phyloP scores from a whole-genome alignment of 2,329 filamentous ascomycete species.

The Furcasterigmium furcatum region DNA sequence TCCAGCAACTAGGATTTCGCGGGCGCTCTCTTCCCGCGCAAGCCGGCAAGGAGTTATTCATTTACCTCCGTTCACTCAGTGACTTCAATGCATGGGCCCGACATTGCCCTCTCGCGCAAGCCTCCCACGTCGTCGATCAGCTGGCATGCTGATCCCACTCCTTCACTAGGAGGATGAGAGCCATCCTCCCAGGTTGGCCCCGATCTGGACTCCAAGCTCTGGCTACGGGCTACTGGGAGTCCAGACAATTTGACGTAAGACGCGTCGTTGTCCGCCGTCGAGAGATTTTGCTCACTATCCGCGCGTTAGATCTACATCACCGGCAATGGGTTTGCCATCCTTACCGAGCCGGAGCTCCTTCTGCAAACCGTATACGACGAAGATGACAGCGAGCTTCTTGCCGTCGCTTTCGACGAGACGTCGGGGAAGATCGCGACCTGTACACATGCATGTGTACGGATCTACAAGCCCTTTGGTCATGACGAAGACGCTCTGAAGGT shows the following conservation, averaged over 20 bases:
- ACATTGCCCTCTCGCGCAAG: too few relatives aligned
- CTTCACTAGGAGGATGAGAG: slow-evolving; percentile 60
- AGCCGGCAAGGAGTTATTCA: too few relatives aligned
- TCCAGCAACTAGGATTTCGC: too few relatives aligned
- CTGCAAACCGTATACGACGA: slow-evolving; percentile 91
- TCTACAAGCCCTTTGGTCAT: slow-evolving; percentile 74
- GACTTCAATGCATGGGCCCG: too few relatives aligned
- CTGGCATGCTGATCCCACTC: slow-evolving; percentile 6
- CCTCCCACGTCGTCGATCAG: too few relatives aligned
- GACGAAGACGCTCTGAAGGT: slow-evolving; percentile 74
- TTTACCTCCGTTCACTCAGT: too few relatives aligned
- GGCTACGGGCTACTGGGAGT: slow-evolving; percentile 70
- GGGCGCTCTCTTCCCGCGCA: too few relatives aligned
- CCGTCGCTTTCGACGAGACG: slow-evolving; percentile 75
- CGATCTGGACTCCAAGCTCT: slow-evolving; percentile 75
- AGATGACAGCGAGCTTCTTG: slow-evolving; percentile 62
- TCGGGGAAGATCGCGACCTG: slow-evolving; percentile 84
- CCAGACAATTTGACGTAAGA: slow-evolving; percentile 68
- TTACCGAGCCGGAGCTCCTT: slow-evolving; percentile 69
- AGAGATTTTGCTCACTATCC: too few relatives aligned
- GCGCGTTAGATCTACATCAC: slow-evolving; percentile 74
- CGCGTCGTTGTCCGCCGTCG: slow-evolving; percentile 3
- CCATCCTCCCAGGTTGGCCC: slow-evolving; percentile 76
- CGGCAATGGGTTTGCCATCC: slow-evolving; percentile 81
- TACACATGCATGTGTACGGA: slow-evolving; percentile 61